Conservation (phyloP, 2,329 filamentous ascomycete species). For the Zopfia rhizophila region DNA sequence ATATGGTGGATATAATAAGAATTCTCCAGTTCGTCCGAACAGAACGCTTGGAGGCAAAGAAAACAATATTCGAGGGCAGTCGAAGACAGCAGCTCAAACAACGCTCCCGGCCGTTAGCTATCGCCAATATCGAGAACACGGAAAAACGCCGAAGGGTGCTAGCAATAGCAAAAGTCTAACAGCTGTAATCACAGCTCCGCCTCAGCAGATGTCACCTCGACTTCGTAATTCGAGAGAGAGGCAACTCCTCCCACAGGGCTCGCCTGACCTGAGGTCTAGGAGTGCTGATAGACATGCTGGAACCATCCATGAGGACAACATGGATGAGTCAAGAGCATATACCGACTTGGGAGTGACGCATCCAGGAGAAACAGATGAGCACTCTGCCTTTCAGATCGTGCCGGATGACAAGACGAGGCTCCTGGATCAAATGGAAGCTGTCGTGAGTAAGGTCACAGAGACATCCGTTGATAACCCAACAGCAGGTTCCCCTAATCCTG, state of each 20-base stretch:
- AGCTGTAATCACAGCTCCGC: slow-evolving; percentile 42
- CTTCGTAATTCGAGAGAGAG: slow-evolving; percentile 48
- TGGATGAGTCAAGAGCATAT: too few species aligned
- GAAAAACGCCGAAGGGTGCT: slow-evolving; percentile 38
- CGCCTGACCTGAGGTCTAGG: slow-evolving; percentile 32
- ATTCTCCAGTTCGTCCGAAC: slow-evolving; percentile 37
- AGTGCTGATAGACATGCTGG: slow-evolving; percentile 33
- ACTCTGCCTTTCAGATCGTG: too few species aligned
- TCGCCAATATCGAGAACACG: slow-evolving; percentile 44
- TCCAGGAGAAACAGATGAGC: too few species aligned
- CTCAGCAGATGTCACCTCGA: slow-evolving; percentile 44
- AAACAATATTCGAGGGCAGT: slow-evolving; percentile 17
- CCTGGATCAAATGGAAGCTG: too few species aligned
- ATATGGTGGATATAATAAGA: slow-evolving; percentile 28
- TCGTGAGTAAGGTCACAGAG: too few species aligned
- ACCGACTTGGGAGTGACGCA: too few species aligned
- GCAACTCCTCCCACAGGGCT: slow-evolving; percentile 36
- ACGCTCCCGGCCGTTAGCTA: slow-evolving; percentile 42
- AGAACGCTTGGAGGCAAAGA: slow-evolving; percentile 9
- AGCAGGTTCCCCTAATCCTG: too few species aligned
- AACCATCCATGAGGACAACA: too few species aligned
- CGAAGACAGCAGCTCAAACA: slow-evolving; percentile 23
- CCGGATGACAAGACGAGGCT: too few species aligned
- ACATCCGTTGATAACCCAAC: too few species aligned
- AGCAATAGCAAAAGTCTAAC: slow-evolving; percentile 37